Percentiles rank a stretch among this genome's conserved stretches.
phyloP scores from a whole-genome alignment of 306 rosid species.

The Medicago truncatula region MtrunA17r5.0-ANR NC_053042.1:47334501-47335000 shows the following conservation, averaged over 20 bases:
- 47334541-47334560: constrained; percentile 18
- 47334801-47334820: constrained; percentile 3
- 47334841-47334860: constrained; percentile 2
- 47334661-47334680: constrained; percentile 37
- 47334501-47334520: neutral
- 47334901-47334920: no score
- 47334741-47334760: neutral
- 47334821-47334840: constrained; percentile 27
- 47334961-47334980: no score
- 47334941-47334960: no score
- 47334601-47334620: constrained; percentile 43
- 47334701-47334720: neutral
- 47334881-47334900: no score
- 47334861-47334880: neutral
- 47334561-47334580: constrained; percentile 25
- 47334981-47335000: no score
- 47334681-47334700: neutral
- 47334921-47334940: no score
- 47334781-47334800: constrained; percentile 36
- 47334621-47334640: constrained; percentile 13
- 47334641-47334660: constrained; percentile 25
- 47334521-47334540: constrained; percentile 30
- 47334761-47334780: constrained; percentile 39
- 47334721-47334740: constrained; percentile 10
- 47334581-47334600: constrained; percentile 44